phyloP scores from a whole-genome alignment of 306 rosid species.

The Trichosanthes cucumerina region DNA sequence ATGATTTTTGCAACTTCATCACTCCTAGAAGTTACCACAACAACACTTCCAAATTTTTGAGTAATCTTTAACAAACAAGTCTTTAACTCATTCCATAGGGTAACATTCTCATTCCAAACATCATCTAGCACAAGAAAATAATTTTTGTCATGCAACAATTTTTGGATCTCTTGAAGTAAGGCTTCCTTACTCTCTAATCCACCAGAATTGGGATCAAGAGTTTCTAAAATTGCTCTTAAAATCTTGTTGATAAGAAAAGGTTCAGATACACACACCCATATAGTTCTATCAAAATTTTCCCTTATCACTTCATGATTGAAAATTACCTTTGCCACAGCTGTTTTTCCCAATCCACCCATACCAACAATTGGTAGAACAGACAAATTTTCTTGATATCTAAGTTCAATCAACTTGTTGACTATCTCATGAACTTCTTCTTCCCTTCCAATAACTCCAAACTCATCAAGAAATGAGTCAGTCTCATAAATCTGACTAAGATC shows the following conservation, averaged over 20 bases:
- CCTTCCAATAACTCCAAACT: not conserved
- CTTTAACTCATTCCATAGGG: not conserved
- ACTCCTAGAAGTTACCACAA: slow-evolving; percentile 4
- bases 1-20: slow-evolving; percentile 1
- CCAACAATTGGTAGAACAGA: slow-evolving; percentile 14
- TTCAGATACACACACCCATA: slow-evolving; percentile 18
- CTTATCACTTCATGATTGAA: not conserved
- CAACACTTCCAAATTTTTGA: not conserved
- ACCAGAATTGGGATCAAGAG: not conserved
- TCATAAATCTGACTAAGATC: not conserved
- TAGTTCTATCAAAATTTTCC: not conserved
- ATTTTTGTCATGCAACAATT: not conserved
- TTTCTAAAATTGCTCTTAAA: not conserved
- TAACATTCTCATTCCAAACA: slow-evolving; percentile 9
- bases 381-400: not conserved
- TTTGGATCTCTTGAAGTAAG: not conserved
- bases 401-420: not conserved
- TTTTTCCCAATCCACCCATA: slow-evolving; percentile 13
- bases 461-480: not conserved
- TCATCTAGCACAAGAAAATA: slow-evolving; percentile 18
- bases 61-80: not conserved
- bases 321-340: slow-evolving; percentile 2
- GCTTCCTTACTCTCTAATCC: not conserved
- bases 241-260: not conserved
- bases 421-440: not conserved